A percentile compares a stretch with the other conserved stretches of the same genome.
phyloP scores from a whole-genome alignment of 441 rosid genomes.

The Raphanus hybrid region DNA sequence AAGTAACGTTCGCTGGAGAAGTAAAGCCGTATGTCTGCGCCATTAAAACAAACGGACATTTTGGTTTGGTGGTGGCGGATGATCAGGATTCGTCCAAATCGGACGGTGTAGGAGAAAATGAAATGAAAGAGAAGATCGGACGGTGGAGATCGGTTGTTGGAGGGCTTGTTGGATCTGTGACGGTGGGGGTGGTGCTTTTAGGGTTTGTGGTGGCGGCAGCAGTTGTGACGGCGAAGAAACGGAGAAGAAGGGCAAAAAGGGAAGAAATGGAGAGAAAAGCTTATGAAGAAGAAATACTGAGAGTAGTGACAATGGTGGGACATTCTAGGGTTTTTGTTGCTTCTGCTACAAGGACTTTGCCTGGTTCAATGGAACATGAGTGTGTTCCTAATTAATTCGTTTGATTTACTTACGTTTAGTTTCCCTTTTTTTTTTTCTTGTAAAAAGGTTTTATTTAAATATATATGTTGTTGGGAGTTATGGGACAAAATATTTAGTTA shows the following conservation, averaged over 20 bases:
- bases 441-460: conserved; percentile 9
- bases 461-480: conserved; percentile 13
- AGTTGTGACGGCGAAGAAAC: conserved; percentile 77
- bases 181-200: conserved; percentile 60
- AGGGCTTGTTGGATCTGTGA: conserved; percentile 69
- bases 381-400: conserved; percentile 40
- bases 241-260: conserved; percentile 60
- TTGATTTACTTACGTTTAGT: not conserved
- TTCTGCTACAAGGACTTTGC: conserved; percentile 67
- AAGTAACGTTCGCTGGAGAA: conserved; percentile 55
- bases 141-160: conserved; percentile 82
- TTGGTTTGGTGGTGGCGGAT: too few relatives aligned
- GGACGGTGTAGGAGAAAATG: too few relatives aligned
- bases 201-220: conserved; percentile 73
- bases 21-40: conserved; percentile 60
- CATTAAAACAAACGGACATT: not conserved
- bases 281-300: conserved; percentile 91
- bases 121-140: conserved; percentile 51
- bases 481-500: not conserved
- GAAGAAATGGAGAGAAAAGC: conserved; percentile 90
- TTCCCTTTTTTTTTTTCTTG: not conserved
- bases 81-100: too few relatives aligned
- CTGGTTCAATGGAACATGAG: conserved; percentile 46
- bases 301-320: conserved; percentile 90
- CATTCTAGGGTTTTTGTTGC: conserved; percentile 81